A percentile compares a stretch with the other conserved stretches of the same genome.
These are phyloP conservation scores for Colletotrichum sansevieriae DNA, from an alignment of 2,329 filamentous ascomycete species.

Conservation along the genomic window DNA sequence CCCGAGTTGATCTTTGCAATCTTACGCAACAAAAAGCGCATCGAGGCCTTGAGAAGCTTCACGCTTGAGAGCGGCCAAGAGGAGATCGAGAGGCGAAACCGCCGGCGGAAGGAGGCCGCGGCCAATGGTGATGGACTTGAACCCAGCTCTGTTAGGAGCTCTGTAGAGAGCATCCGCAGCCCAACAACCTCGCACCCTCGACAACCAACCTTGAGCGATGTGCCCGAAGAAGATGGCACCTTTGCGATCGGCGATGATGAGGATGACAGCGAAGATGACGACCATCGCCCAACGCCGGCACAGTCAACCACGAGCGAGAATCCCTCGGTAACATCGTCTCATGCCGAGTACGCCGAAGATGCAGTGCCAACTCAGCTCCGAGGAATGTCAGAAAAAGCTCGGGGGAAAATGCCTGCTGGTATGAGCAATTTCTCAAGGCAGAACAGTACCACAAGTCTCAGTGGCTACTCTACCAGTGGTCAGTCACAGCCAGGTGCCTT, in stretches of 20 bases:
- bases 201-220: constrained; percentile 71
- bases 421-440: constrained; percentile 87
- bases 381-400: constrained; percentile 96
- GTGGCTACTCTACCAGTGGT: constrained; percentile 71
- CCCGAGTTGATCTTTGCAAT: constrained; percentile 84
- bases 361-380: constrained; percentile 85
- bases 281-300: constrained; percentile 67
- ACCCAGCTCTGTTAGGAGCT: constrained; percentile 67
- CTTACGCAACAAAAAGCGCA: constrained; percentile 82
- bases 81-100: constrained; percentile 85
- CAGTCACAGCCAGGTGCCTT: constrained; percentile 74
- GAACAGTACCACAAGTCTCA: constrained; percentile 87
- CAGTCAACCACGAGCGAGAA: constrained; percentile 74
- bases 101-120: constrained; percentile 74
- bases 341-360: constrained; percentile 77
- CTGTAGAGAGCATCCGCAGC: constrained; percentile 76
- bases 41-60: constrained; percentile 87
- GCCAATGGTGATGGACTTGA: constrained; percentile 65
- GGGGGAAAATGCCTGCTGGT: constrained; percentile 93
- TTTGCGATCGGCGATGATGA: constrained; percentile 94
- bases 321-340: constrained; percentile 75
- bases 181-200: constrained; percentile 68
- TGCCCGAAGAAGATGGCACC: constrained; percentile 77
- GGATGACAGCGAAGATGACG: constrained; percentile 68
- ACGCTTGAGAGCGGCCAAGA: constrained; percentile 93